A percentile compares a stretch with the other conserved stretches of the same genome.
phyloP scores from a whole-genome alignment of 345 rosid species.

The Eucalyptus pumila region DNA sequence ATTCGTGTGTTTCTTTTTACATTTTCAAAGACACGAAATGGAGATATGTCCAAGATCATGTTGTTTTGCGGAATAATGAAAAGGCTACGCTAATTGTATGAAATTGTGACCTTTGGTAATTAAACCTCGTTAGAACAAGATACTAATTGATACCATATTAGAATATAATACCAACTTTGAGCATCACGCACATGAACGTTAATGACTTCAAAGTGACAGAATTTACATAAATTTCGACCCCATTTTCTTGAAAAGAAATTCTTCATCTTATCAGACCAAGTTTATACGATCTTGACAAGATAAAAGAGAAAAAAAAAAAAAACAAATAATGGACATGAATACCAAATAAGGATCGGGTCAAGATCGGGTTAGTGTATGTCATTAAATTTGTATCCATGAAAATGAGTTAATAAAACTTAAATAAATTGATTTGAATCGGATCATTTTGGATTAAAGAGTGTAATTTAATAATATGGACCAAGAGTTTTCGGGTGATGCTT shows the following conservation, averaged over 20 bases:
- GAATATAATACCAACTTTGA: not conserved
- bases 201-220: not conserved
- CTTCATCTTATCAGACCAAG: not conserved
- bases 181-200: not conserved
- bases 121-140: not conserved
- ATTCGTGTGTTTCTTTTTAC: not conserved
- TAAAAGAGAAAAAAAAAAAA: not conserved
- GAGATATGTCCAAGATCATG: not conserved
- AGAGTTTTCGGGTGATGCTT: not conserved
- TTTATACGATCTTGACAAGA: not conserved
- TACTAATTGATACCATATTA: not conserved
- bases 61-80: not conserved
- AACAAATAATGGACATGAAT: not conserved
- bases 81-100: not conserved
- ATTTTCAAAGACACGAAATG: not conserved
- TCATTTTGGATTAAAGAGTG: not conserved
- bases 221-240: not conserved
- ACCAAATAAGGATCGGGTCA: accelerated
- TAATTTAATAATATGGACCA: not conserved
- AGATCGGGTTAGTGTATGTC: not conserved
- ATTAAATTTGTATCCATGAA: not conserved
- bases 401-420: no score
- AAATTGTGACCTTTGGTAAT: not conserved
- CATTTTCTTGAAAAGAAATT: not conserved
- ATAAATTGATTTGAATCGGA: not conserved